Conservation (phyloP, 139 green algal species). For the Coccomyxa sp. region DNA sequence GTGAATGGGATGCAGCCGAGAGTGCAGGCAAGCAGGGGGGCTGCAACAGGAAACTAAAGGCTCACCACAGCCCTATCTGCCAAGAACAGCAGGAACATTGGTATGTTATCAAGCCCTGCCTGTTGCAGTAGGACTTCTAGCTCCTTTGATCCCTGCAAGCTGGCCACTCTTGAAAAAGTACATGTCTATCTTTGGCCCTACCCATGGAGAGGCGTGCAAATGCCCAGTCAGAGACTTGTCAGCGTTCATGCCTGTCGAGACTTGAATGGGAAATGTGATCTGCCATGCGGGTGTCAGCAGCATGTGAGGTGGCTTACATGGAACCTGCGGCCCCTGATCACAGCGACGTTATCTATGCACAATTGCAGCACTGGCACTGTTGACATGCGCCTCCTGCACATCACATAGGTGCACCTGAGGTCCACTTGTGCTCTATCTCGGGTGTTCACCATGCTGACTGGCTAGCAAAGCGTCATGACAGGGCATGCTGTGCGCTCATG, state of each 20-base stretch:
- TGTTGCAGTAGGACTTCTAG: not conserved
- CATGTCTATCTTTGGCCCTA: not conserved
- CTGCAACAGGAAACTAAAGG: not conserved
- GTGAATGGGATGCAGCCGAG: not conserved
- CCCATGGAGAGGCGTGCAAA: not conserved
- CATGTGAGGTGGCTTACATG: not conserved
- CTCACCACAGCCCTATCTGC: not conserved
- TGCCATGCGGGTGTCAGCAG: no score
- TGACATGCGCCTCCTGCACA: not conserved
- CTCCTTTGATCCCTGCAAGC: not conserved
- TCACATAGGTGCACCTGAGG: not conserved
- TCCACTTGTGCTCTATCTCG: not conserved
- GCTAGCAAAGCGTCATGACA: not conserved
- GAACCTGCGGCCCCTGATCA: not conserved
- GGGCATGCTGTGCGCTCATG: not conserved
- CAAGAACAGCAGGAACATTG: not conserved
- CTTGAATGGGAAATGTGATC: not conserved
- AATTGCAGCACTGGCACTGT: not conserved
- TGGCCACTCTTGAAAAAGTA: not conserved
- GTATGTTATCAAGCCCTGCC: not conserved
- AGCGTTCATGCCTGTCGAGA: no score
- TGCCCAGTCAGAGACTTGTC: not conserved
- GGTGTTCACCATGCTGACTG: not conserved
- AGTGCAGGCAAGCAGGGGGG: not conserved
- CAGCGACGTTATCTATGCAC: not conserved